Base-by-base conservation (phyloP, 129 eudicot genomes). In the Calendula officinalis region DNA sequence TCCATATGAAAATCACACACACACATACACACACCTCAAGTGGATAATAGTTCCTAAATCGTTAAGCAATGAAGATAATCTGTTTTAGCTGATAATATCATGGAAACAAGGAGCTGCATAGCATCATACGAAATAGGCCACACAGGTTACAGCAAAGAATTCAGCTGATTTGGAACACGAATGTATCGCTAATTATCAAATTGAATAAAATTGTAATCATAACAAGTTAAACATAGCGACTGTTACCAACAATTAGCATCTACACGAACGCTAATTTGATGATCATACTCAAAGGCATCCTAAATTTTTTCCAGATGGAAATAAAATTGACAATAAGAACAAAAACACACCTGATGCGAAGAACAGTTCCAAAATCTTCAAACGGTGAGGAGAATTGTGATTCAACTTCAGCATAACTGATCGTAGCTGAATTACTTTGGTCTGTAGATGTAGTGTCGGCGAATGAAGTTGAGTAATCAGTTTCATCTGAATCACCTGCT, bases 401-500 rank as follows among this genome's bases (percentile, higher is more conserved):
- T 57, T 91, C 96, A 62, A 81, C 96, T 68, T 91, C 98, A n/a
- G 86, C 82, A 61, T 91, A 96, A 64, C 88, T 84, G 30, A 75
- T 30, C 1, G 80, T 77, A 47, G 76, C 85, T 51, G 81, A 81
- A 66, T 45, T 52, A 56, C 53, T 69, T 11, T 76, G 81, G 66
- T 74, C 75, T 60, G 77, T 77, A 10, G 94, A 84, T 60, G 30
- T 22, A 22, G 96, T 80, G 78, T 78, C 90, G 51, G 80, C 98
- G 82, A 91, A 87, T 47, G 96, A 91, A 72, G 90, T 87, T 8
- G 96, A 91, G 75, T 78, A 81, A 67, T 91, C 98, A 4, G 96
- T 91, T 61, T 83, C 96, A 65, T 91, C 90, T 15, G 84, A 77
- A 72, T 90, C 97, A 35, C 64, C 80, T 10, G 10, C 3, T 6